These are phyloP conservation scores for Cytospora chrysosperma DNA, from an alignment of 2,329 filamentous ascomycete species.

Conservation along the genomic window DNA sequence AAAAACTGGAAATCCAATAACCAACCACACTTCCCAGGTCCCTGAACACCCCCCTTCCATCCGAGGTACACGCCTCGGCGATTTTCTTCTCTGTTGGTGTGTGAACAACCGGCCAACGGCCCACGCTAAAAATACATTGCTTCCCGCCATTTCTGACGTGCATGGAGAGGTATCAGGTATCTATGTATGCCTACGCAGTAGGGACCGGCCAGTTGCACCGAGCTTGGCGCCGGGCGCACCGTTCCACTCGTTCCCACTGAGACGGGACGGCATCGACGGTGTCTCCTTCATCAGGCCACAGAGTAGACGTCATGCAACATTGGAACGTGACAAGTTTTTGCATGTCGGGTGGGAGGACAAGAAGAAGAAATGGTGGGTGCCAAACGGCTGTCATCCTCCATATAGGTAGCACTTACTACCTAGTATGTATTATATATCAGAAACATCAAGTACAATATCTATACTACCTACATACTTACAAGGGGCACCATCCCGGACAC, in stretches of 20 bases:
- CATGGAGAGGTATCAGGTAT: neutral
- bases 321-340: neutral
- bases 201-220: neutral
- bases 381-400: neutral
- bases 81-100: neutral
- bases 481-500: neutral
- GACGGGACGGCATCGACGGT: conserved; percentile 10
- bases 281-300: conserved; percentile 6
- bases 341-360: neutral
- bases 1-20: neutral
- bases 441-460: no score
- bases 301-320: neutral
- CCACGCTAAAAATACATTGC: neutral
- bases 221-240: neutral
- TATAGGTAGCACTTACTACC: neutral
- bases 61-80: neutral
- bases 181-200: no score
- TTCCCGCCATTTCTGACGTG: neutral
- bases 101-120: neutral
- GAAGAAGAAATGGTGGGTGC: neutral
- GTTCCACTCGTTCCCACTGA: conserved; percentile 4
- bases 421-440: no score
- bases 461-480: neutral
- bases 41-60: neutral
- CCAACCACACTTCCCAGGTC: neutral